phyloP scores from a whole-genome alignment of 2,329 filamentous ascomycete species.

The Furcasterigmium furcatum region DNA sequence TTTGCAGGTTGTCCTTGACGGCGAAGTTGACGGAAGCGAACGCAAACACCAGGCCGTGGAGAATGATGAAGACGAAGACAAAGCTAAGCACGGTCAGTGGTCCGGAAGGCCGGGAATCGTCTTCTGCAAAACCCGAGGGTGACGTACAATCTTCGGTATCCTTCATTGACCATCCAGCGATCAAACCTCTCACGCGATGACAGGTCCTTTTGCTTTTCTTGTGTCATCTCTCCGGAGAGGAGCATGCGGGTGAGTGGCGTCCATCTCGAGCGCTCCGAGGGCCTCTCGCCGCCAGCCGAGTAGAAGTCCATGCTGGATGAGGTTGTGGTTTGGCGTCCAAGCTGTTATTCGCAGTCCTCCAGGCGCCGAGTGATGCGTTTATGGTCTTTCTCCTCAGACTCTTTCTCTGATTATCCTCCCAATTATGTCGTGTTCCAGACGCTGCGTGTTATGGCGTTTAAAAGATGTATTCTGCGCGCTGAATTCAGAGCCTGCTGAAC shows the following conservation, averaged over 20 bases:
- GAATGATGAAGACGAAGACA: constrained; percentile 69
- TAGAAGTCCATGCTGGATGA: constrained; percentile 28
- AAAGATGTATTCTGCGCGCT: constrained; percentile 1
- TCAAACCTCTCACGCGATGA: constrained; percentile 71
- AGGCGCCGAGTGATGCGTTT: not conserved
- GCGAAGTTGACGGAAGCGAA: constrained; percentile 80
- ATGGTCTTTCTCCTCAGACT: constrained; percentile 12
- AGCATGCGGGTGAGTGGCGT: constrained; percentile 80
- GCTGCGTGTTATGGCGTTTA: constrained; percentile 2
- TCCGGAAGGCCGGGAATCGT: not conserved
- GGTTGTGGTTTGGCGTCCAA: not conserved
- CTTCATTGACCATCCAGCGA: constrained; percentile 87
- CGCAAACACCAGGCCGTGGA: constrained; percentile 74
- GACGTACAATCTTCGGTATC: constrained; percentile 73
- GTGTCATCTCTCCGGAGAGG: constrained; percentile 78
- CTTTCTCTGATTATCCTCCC: constrained; percentile 10
- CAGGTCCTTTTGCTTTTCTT: constrained; percentile 66
- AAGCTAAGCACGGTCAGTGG: constrained; percentile 48
- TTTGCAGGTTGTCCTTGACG: constrained; percentile 70
- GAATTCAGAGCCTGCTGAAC: constrained; percentile 56
- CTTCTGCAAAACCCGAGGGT: no score
- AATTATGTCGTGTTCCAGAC: no score
- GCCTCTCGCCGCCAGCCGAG: constrained; percentile 34
- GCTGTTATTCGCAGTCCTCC: not conserved
- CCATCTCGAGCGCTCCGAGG: constrained; percentile 74